Evolutionary conservation across 2,329 filamentous ascomycete genomes (phyloP).

Genomic region (Fusarium pininemorale): DNA sequence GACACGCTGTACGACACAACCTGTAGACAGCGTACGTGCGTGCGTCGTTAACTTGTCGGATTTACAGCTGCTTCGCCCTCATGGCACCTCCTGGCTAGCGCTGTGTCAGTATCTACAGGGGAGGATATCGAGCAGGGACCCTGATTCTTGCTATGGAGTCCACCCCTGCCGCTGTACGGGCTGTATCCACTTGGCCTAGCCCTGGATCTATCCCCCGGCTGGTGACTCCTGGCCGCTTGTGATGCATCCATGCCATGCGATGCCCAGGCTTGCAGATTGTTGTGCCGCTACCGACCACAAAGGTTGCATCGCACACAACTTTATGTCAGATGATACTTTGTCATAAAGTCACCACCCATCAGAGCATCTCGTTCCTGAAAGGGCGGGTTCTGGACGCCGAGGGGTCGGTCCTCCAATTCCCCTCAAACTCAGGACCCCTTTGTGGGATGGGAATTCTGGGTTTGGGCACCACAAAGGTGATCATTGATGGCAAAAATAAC

Average conservation of each 20-base stretch:
- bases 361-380: slow-evolving; percentile 10
- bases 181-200: slow-evolving; percentile 4
- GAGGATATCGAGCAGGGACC: slow-evolving; percentile 27
- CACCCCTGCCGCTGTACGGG: slow-evolving; percentile 19
- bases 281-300: slow-evolving; percentile 18
- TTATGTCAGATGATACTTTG: slow-evolving; percentile 22
- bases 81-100: slow-evolving; percentile 31
- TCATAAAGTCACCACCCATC: slow-evolving; percentile 20
- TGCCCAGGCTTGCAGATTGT: slow-evolving; percentile 15
- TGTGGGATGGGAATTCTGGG: slow-evolving; percentile 22
- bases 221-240: slow-evolving; percentile 24
- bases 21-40: neutral
- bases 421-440: slow-evolving; percentile 40
- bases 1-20: slow-evolving; percentile 5
- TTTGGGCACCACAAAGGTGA: slow-evolving; percentile 1
- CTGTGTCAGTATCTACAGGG: slow-evolving; percentile 38
- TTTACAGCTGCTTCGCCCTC: slow-evolving; percentile 7
- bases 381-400: slow-evolving; percentile 29
- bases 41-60: slow-evolving; percentile 5
- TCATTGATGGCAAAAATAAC: neutral
- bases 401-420: slow-evolving; percentile 39
- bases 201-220: slow-evolving; percentile 9
- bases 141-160: slow-evolving; percentile 29
- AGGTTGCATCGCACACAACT: slow-evolving; percentile 26
- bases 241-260: slow-evolving; percentile 25